Evolutionary conservation across 2,329 filamentous ascomycete species (phyloP), one percentile per base, ranked within the genome.

Genomic region (Alternaria longipes): DNA sequence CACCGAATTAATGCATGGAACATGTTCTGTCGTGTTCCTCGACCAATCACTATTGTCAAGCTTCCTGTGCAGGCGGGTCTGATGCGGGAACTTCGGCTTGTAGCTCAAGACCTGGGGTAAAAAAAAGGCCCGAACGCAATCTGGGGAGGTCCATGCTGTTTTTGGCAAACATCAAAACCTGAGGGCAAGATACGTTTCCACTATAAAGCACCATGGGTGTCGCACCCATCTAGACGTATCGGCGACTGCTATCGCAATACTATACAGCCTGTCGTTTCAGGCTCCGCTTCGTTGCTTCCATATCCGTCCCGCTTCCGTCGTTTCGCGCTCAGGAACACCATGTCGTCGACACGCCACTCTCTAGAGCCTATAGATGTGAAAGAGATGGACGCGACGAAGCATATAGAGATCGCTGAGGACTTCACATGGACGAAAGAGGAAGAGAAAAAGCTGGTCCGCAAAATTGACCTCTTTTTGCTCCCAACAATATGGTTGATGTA

Each of bases 401-500:
- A 80, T 20, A 66, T 84, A 4, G 78, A 85, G 28, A 71, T 80
- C n/a, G 81, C 81, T 53, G 76, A 82, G 0, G 66, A 78, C 0
- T 78, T 80, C 0, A 78, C 77, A 16, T 85, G 84, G 84, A 81
- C 80, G 0, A 76, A 80, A 4, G 80, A 82, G 14, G 84, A 85
- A 54, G 84, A 85, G 72, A 80, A 78, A 63, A 80, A 74, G 54
- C 69, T 85, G 4, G 75, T 84, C 14, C 74, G 78, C 58, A 84
- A 83, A 74, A 82, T 84, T 79, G 83, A 85, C 63, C 54, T 81
- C 9, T 80, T 73, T 34, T 74, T 85, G 0, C 66, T 85, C 30
- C 83, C 83, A 7, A 80, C 77, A 0, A 82, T 85, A 28, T 84
- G 81, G 81, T 63, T 84, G 36, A 84, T 84, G 81, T 84, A 84